Evolutionary conservation across 148 eudicot genomes (phyloP), one percentile per base, ranked within the genome.

Genomic region (Amaranthus hypochondriacus): DNA sequence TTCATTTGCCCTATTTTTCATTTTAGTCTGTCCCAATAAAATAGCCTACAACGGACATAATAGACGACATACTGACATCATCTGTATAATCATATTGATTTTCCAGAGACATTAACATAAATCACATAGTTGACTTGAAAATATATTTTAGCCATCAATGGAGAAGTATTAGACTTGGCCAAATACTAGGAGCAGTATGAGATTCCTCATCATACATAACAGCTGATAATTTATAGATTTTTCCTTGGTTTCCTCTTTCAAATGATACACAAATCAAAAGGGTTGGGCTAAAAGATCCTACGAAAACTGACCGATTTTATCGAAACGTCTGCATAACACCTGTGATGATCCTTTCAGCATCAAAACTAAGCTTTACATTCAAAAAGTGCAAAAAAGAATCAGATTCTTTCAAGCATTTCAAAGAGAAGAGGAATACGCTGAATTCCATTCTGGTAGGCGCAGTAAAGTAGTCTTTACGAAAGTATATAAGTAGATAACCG

Each of bases 201-300:
- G 2, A 28, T 28, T 28, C 39, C 39, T 2, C 39, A 28, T 28
- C 39, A 28, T 28, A 1, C 39, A 28, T 28, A 28, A 28, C 39
- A 0, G 39, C 39, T 28, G 39, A 28, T 28, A 28, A 28, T 28
- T 0, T 28, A 28, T 28, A 28, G 15, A 7, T 3, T 55, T 8
- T 55, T 44, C 55, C n/a, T 48, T 62, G 5, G 66, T 48, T 62
- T 74, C 77, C 61, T 43, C 9, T 2, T 44, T 48, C 43, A 15
- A 61, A 59, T 10, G 15, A 60, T 14, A 54, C 6, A 70, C 8
- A 28, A 28, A 28, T 28, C 50, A 49, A 48, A 52, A 15, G 48
- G 55, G 39, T 42, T 46, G 39, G 11, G 48, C 52, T 39, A 51
- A 72, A 77, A 71, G 72, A 70, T 77, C 74, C 70, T 64, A 7